A percentile compares a stretch with the other conserved stretches of the same genome.
Conservation (phyloP, 2,329 filamentous ascomycete genomes). For the Trichoderma cornu-damae region DNA sequence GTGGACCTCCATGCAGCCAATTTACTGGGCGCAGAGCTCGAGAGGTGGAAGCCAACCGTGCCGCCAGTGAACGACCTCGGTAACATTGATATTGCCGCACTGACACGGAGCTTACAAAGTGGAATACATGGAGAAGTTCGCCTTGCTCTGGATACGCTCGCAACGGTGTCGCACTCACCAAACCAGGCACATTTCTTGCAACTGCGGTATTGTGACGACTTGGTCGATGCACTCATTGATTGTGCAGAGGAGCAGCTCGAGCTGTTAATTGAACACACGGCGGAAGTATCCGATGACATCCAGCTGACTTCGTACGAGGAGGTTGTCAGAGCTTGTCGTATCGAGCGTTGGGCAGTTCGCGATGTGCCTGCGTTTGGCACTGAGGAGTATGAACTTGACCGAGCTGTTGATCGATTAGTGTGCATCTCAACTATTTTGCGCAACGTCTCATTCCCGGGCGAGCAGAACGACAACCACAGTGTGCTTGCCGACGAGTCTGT, state of each 20-base stretch:
- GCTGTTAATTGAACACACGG: conserved; percentile 73
- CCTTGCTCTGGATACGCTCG: conserved; percentile 78
- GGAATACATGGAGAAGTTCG: conserved; percentile 88
- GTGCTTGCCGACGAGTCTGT: conserved; percentile 71
- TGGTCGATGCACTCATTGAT: conserved; percentile 82
- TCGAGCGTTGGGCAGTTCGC: conserved; percentile 67
- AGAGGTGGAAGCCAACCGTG: conserved; percentile 65
- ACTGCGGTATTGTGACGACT: conserved; percentile 73
- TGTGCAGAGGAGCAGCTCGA: conserved; percentile 88
- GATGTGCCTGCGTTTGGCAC: conserved; percentile 71
- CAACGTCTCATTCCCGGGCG: conserved; percentile 78
- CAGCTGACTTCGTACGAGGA: conserved; percentile 83
- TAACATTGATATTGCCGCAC: conserved; percentile 80
- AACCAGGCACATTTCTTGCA: conserved; percentile 60
- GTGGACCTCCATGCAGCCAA: conserved; percentile 62
- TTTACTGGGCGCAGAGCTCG: conserved; percentile 61
- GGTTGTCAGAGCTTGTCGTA: conserved; percentile 68
- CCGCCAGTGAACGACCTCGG: conserved; percentile 75
- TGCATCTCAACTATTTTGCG: conserved; percentile 89
- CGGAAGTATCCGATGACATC: conserved; percentile 81
- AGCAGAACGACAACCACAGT: conserved; percentile 59
- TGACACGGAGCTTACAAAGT: conserved; percentile 84
- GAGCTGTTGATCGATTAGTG: conserved; percentile 79
- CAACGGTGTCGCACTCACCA: conserved; percentile 58
- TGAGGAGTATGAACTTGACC: conserved; percentile 73